Evolutionary conservation across 805 yeast genomes (phyloP).

Genomic region (Candida tallmaniae): DNA sequence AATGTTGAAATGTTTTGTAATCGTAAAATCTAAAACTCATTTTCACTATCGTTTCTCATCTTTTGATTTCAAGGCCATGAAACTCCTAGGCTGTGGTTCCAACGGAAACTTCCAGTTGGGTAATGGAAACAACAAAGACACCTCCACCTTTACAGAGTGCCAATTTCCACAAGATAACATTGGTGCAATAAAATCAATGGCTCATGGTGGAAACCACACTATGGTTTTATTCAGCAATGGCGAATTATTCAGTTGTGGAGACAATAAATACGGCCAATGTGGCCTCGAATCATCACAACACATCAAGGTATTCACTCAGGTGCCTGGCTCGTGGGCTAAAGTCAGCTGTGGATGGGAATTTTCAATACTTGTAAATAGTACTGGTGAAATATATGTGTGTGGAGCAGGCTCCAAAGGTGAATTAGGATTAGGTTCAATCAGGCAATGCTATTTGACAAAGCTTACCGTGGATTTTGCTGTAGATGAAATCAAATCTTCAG

Average conservation of each 20-base stretch:
- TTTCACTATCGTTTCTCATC: too few relatives aligned
- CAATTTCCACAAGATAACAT: slow-evolving; percentile 11
- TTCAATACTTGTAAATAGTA: slow-evolving; percentile 44
- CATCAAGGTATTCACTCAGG: slow-evolving; percentile 7
- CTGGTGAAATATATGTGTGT: slow-evolving; percentile 41
- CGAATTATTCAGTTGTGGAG: slow-evolving; percentile 54
- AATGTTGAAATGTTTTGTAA: too few relatives aligned
- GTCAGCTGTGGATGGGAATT: slow-evolving; percentile 81
- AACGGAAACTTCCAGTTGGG: slow-evolving; percentile 82
- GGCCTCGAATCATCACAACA: slow-evolving; percentile 18
- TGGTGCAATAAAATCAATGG: slow-evolving; percentile 6
- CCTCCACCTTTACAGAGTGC: slow-evolving; percentile 15
- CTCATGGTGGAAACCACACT: slow-evolving; percentile 87
- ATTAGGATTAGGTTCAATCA: slow-evolving; percentile 46
- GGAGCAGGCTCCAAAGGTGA: slow-evolving; percentile 77
- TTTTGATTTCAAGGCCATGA: too few relatives aligned
- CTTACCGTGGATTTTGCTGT: slow-evolving; percentile 7
- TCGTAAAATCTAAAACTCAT: too few relatives aligned
- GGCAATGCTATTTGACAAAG: slow-evolving; percentile 8
- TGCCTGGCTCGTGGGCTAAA: slow-evolving; percentile 32
- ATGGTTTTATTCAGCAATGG: slow-evolving; percentile 54
- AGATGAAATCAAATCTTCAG: slow-evolving; percentile 27
- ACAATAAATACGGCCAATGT: slow-evolving; percentile 52
- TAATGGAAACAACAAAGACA: slow-evolving; percentile 46
- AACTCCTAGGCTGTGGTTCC: slow-evolving; percentile 67